Evolutionary conservation across 2,329 filamentous ascomycete species (phyloP), one percentile per base, ranked within the genome.

Genomic region (Pseudogymnoascus sp.): DNA sequence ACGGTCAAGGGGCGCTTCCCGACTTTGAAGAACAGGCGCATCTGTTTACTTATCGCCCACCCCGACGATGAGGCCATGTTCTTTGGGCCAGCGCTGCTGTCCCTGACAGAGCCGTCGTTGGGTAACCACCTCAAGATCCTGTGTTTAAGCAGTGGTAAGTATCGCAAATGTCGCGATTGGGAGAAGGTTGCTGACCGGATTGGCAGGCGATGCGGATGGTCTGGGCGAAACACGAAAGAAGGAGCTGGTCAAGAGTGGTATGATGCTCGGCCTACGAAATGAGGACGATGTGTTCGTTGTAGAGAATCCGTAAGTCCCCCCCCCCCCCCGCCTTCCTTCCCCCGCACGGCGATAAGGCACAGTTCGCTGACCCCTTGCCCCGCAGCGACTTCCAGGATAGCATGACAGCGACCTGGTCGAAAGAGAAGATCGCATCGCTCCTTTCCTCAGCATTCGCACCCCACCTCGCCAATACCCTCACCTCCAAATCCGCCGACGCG

Each of bases 11-110:
- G 77, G 26, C 77, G 81, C 33, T 84, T 90, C 69, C 89, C 91
- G 3, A 82, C 79, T 50, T 79, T 97, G 67, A 81, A 80, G 69
- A 88, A 91, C 78, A 96, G 96, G 81, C 86, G 90, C 72, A 91
- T 99, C 72, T 89, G 90, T 74, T 83, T 99, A 62, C 81, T 99
- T 63, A 97, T 99, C 72, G 95, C 95, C 21, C 95, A 99, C 77
- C 95, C 95, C 0, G 95, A 99, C 76, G 95, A 99, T 72, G 95
- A 99, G 79, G 95, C 93, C 75, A 99, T 99, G 95, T 99, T 99
- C 81, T 99, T 99, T 77, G 86, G 92, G 67, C 95, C 95, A 0
- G 90, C 91, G 0, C 81, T 97, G 13, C 82, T 96, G 70, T 86
- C 90, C n/a, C 83, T 99, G 64, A 93, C 92, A 16, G 81, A 84